Evolutionary conservation across 768 basidiomycete genomes (phyloP).

Genomic region (Hericium erinaceus): DNA sequence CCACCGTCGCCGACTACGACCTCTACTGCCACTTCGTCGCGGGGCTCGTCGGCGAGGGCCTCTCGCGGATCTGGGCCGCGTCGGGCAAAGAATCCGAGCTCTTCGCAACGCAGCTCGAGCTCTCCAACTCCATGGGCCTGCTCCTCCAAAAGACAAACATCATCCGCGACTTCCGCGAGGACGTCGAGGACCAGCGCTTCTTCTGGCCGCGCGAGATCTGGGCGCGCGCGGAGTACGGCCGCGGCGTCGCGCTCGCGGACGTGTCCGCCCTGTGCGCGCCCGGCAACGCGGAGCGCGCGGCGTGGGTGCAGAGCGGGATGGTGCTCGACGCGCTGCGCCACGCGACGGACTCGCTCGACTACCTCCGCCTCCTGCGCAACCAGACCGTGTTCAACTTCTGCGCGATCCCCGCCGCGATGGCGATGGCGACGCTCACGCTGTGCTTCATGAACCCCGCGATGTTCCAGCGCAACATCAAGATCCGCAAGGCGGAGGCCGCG

Average conservation of each 20-base stretch:
- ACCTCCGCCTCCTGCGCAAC: slow-evolving; percentile 76
- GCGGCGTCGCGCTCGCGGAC: slow-evolving; percentile 34
- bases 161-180: slow-evolving; percentile 90
- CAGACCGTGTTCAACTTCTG: slow-evolving; percentile 95
- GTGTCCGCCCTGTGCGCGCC: slow-evolving; percentile 58
- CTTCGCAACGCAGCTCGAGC: slow-evolving; percentile 72
- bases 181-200: slow-evolving; percentile 70
- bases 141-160: slow-evolving; percentile 98
- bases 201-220: slow-evolving; percentile 98
- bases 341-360: slow-evolving; percentile 79
- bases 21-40: slow-evolving; percentile 99
- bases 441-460: slow-evolving; percentile 92
- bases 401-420: slow-evolving; percentile 91
- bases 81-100: slow-evolving; percentile 73
- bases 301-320: slow-evolving; percentile 85
- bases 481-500: slow-evolving; percentile 86
- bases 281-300: slow-evolving; percentile 51
- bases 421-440: slow-evolving; percentile 83
- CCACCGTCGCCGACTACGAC: slow-evolving; percentile 80
- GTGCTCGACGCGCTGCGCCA: slow-evolving; percentile 81
- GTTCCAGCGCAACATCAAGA: slow-evolving; percentile 87
- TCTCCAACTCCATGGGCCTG: slow-evolving; percentile 92
- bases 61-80: slow-evolving; percentile 80
- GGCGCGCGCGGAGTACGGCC: slow-evolving; percentile 46
- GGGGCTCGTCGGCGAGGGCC: slow-evolving; percentile 93